These are phyloP conservation scores for Moesziomyces sp. DNA, from an alignment of 1,284 basidiomycete genomes.

Conservation along the genomic window DNA sequence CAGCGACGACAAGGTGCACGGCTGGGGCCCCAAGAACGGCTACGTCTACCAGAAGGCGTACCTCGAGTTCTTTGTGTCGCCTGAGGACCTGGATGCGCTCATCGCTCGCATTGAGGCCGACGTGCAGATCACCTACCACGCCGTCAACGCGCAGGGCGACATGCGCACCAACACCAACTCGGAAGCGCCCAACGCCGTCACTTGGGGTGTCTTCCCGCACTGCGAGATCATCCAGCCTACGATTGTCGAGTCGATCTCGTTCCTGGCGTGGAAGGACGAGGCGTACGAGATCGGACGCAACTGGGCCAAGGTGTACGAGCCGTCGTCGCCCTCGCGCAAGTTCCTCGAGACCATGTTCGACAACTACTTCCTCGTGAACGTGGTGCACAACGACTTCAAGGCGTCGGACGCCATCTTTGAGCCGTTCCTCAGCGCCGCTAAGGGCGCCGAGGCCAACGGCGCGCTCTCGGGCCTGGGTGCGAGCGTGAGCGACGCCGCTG, in stretches of 20 bases:
- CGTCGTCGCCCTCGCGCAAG: conserved; percentile 48
- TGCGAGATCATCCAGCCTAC: conserved; percentile 96
- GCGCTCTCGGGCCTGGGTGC: conserved; percentile 19
- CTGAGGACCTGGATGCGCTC: conserved; percentile 78
- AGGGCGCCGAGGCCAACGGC: conserved; percentile 13
- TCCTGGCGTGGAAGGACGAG: conserved; percentile 68
- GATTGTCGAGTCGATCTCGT: conserved; percentile 79
- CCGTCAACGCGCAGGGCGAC: conserved; percentile 85
- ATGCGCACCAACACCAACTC: conserved; percentile 90
- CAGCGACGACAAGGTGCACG: conserved; percentile 78
- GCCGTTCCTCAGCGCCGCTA: conserved; percentile 52
- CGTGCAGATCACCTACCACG: conserved; percentile 92
- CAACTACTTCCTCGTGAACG: conserved; percentile 64
- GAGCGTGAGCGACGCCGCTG: conserved; percentile 22
- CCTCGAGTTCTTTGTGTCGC: conserved; percentile 92
- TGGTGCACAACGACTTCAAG: conserved; percentile 67
- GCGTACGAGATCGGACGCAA: conserved; percentile 66
- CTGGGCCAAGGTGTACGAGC: conserved; percentile 63
- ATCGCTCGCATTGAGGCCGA: conserved; percentile 88
- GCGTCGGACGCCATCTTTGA: conserved; percentile 60
- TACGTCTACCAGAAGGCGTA: conserved; percentile 79
- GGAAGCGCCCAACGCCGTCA: conserved; percentile 96
- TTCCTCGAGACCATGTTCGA: conserved; percentile 60
- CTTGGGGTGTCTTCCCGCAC: conserved; percentile 96
- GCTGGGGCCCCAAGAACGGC: conserved; percentile 68